Conservation (phyloP, 106 monocot genomes). For the Dioscorea alata region DNA sequence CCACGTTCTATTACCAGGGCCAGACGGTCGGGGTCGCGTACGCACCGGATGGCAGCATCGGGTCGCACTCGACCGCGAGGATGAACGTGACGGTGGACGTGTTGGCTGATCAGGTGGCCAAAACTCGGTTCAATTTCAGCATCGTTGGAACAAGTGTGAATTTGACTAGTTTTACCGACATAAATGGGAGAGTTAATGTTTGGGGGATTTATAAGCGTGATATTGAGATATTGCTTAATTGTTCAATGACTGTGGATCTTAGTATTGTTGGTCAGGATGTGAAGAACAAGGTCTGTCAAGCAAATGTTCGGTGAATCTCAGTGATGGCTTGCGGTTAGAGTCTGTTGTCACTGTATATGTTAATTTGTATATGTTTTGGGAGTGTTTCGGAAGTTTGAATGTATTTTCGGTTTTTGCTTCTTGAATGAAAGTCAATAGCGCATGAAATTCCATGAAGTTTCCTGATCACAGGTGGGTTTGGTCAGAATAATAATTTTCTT, state of each 20-base stretch:
- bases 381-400: no score
- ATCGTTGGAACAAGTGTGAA: constrained; percentile 17
- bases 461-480: no score
- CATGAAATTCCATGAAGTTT: no score
- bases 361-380: no score
- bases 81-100: constrained; percentile 74
- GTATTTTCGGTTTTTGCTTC: no score
- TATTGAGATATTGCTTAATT: constrained; percentile 45
- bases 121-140: not conserved
- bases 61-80: constrained; percentile 39
- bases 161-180: constrained; percentile 53
- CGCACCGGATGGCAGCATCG: constrained; percentile 37
- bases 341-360: no score
- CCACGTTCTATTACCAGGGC: constrained; percentile 52
- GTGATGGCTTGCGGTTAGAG: no score
- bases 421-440: no score
- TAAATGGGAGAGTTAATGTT: constrained; percentile 51
- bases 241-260: constrained; percentile 30
- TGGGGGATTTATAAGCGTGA: constrained; percentile 55
- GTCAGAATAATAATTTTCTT: no score
- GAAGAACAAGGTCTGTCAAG: constrained; percentile 16
- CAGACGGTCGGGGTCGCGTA: constrained; percentile 50
- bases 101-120: constrained; percentile 26
- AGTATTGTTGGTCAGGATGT: not conserved
- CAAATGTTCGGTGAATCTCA: not conserved